Evolutionary conservation across 352 stramenopile species (phyloP), one percentile per base, ranked within the genome.

Genomic region (Blastocystis sp.): DNA sequence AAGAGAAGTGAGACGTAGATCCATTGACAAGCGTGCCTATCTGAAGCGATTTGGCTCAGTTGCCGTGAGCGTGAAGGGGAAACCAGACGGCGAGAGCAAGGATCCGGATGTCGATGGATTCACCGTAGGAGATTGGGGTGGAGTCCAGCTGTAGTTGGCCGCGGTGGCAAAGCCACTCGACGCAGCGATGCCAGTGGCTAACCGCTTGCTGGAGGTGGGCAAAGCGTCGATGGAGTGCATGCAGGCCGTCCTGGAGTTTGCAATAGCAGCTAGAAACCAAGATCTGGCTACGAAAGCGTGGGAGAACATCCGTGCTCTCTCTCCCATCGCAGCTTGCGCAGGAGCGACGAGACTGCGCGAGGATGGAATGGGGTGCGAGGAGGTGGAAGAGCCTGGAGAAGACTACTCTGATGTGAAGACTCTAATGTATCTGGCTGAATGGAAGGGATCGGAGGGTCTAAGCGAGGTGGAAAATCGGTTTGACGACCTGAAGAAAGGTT

Each of bases 51-150:
- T 85, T 34, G 16, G 16, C 16, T 62, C 47, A 3, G 34, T 85
- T n/a, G 50, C 20, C 50, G 50, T 59, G 13, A 13, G 11, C 11
- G 11, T n/a, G 50, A 59, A 59, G 50, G 50, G 50, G 18, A 39
- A 78, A 16, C 16, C 50, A 16, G 39, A 56, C 9, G 66, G 30
- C 2, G 39, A 78, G 39, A n/a, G 50, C 56, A 85, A 85, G 73
- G 73, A 85, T 64, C 34, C 59, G 18, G 73, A 85, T 20, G n/a
- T 85, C 4, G 50, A 85, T 65, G 73, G 73, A 11, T 16, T 85
- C 11, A 9, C 16, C 16, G 53, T 85, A 20, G n/a, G 63, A 1
- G 7, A 30, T 6, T 5, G 7, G 26, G 4, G 0, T 30, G 6
- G 0, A 37, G 7, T 41, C 47, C 63, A 73, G 11, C 6, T 20